Conservation (phyloP, 2,329 filamentous ascomycete genomes). For the Biscogniauxia marginata region DNA sequence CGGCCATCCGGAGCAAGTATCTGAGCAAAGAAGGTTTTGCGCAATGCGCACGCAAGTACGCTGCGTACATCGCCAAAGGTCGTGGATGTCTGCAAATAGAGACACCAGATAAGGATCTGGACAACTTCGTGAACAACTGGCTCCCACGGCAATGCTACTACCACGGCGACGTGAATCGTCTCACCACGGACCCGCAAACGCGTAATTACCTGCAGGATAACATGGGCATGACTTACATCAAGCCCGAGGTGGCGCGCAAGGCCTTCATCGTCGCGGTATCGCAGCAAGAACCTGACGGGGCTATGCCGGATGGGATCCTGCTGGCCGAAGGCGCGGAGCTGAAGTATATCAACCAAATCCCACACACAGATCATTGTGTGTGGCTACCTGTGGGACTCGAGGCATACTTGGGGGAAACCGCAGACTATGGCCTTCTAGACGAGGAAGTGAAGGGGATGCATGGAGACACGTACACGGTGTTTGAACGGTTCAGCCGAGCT, state of each 20-base stretch:
- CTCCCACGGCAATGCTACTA: slow-evolving; percentile 57
- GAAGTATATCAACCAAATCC: slow-evolving; percentile 62
- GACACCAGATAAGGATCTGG: slow-evolving; percentile 52
- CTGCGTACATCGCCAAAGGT: slow-evolving; percentile 49
- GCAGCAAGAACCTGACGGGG: slow-evolving; percentile 54
- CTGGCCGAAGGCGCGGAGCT: slow-evolving; percentile 53
- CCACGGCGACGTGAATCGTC: slow-evolving; percentile 57
- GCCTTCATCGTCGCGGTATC: slow-evolving; percentile 49
- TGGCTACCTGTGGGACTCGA: slow-evolving; percentile 57
- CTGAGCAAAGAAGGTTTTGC: slow-evolving; percentile 49
- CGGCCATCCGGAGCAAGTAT: slow-evolving; percentile 44
- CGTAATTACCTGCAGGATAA: slow-evolving; percentile 60
- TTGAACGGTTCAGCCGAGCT: slow-evolving; percentile 53
- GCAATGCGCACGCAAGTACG: slow-evolving; percentile 45
- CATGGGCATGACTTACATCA: slow-evolving; percentile 60
- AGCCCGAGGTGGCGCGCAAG: slow-evolving; percentile 46
- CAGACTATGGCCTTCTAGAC: slow-evolving; percentile 49
- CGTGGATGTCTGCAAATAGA: slow-evolving; percentile 51
- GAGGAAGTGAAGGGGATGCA: slow-evolving; percentile 42
- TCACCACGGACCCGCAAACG: slow-evolving; percentile 58
- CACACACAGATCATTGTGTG: slow-evolving; percentile 59
- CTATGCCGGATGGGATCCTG: slow-evolving; percentile 58
- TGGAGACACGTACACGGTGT: slow-evolving; percentile 48
- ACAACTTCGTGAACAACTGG: slow-evolving; percentile 61
- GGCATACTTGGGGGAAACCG: slow-evolving; percentile 54